Evolutionary conservation across 768 basidiomycete species (phyloP).

Genomic region (Auriscalpium orientale): DNA sequence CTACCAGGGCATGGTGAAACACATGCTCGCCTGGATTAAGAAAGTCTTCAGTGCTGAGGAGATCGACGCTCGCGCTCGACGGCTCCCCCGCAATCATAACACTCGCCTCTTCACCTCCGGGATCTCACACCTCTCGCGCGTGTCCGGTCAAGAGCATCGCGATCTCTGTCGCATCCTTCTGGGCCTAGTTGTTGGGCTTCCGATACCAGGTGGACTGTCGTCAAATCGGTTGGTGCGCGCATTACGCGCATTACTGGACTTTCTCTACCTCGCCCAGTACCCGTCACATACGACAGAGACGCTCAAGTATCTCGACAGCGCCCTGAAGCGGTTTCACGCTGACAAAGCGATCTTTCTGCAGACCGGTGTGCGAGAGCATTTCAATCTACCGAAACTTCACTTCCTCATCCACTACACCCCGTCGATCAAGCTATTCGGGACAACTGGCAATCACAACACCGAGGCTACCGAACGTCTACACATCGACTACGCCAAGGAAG

Average conservation of each 20-base stretch:
- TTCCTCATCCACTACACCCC: constrained; percentile 26
- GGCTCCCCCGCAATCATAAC: constrained; percentile 5
- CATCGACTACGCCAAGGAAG: constrained; percentile 33
- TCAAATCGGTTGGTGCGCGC: constrained; percentile 17
- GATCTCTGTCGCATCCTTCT: constrained; percentile 5
- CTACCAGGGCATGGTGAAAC: constrained; percentile 2
- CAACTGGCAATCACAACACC: constrained; percentile 33
- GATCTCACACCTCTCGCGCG: background rate
- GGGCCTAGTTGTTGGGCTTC: constrained; percentile 22
- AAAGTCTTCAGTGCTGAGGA: constrained; percentile 1
- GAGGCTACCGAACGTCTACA: constrained; percentile 33
- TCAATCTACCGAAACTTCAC: constrained; percentile 39
- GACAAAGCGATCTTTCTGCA: constrained; percentile 30
- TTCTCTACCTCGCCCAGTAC: constrained; percentile 31
- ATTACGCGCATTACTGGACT: constrained; percentile 27
- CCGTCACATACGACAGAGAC: constrained; percentile 24
- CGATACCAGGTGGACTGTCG: constrained; percentile 6
- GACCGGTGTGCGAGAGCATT: constrained; percentile 25
- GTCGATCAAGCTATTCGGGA: constrained; percentile 26
- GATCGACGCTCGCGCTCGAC: constrained; percentile 3
- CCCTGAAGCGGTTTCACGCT: constrained; percentile 28
- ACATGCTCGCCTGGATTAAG: background rate
- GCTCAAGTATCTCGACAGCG: constrained; percentile 19
- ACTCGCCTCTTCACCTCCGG: constrained; percentile 7
- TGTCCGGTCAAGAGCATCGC: constrained; percentile 4